phyloP scores from a whole-genome alignment of 805 yeast species.

The Nakazawaea wyomingensis region DNA sequence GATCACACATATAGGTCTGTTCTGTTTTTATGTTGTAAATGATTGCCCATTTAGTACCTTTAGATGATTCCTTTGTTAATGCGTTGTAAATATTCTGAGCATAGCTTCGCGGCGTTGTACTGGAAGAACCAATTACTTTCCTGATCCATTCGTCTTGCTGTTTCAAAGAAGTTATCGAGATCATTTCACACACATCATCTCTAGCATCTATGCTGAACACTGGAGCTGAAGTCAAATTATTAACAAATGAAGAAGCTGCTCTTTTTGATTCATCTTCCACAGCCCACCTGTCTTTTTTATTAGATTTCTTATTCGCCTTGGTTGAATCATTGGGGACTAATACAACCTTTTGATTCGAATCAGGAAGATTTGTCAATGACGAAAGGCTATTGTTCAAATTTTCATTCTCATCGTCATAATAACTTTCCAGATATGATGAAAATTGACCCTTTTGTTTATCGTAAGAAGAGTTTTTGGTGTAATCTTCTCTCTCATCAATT shows the following conservation, averaged over 20 bases:
- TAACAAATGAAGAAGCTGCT: conserved; percentile 50
- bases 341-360: conserved; percentile 47
- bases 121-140: conserved; percentile 78
- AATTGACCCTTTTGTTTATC: conserved; percentile 2
- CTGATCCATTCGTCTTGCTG: conserved; percentile 81
- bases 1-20: conserved; percentile 60
- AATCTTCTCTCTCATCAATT: conserved; percentile 18
- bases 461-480: background rate
- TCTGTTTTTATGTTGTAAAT: conserved; percentile 76
- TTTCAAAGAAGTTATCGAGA: conserved; percentile 66
- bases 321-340: conserved; percentile 79
- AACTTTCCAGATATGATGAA: conserved; percentile 1
- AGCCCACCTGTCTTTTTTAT: conserved; percentile 72
- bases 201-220: conserved; percentile 67
- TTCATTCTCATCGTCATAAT: conserved; percentile 18
- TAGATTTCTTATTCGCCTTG: conserved; percentile 67
- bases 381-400: conserved; percentile 19
- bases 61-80: conserved; percentile 64
- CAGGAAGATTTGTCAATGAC: conserved; percentile 23
- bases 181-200: conserved; percentile 83
- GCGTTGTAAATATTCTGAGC: conserved; percentile 69
- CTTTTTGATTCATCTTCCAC: conserved; percentile 67
- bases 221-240: conserved; percentile 59
- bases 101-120: conserved; percentile 74
- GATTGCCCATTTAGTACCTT: conserved; percentile 72